These are phyloP conservation scores for Phialemoniopsis sp. DNA, from an alignment of 2,329 filamentous ascomycete genomes.

Conservation along the genomic window DNA sequence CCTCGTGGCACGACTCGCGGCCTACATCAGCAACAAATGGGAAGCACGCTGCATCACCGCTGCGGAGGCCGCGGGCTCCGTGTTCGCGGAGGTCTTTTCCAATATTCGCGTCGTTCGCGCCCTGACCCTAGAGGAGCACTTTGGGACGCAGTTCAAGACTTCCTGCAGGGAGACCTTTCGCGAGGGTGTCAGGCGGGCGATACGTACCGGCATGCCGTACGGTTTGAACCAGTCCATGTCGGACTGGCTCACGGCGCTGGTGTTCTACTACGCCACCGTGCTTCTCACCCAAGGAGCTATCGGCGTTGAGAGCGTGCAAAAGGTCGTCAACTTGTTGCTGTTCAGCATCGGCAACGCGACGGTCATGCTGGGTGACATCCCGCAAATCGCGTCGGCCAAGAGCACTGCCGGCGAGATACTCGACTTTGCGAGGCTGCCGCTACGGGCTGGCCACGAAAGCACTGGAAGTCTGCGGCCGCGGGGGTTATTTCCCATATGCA, in stretches of 20 bases:
- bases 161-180: slow-evolving; percentile 48
- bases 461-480: slow-evolving; percentile 5
- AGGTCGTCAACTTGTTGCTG: slow-evolving; percentile 78
- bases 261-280: slow-evolving; percentile 78
- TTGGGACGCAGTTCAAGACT: slow-evolving; percentile 56
- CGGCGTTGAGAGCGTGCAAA: slow-evolving; percentile 58
- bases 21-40: slow-evolving; percentile 64
- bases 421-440: slow-evolving; percentile 59
- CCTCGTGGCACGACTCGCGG: slow-evolving; percentile 60
- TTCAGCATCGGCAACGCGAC: slow-evolving; percentile 74
- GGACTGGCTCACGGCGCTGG: slow-evolving; percentile 68
- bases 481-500: slow-evolving; percentile 37
- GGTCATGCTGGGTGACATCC: slow-evolving; percentile 68
- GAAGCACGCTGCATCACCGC: slow-evolving; percentile 64
- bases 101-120: slow-evolving; percentile 77
- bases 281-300: slow-evolving; percentile 45
- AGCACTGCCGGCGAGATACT: slow-evolving; percentile 71
- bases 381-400: slow-evolving; percentile 72
- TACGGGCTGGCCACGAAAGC: slow-evolving; percentile 52
- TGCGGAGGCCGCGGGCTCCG: slow-evolving; percentile 52
- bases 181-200: slow-evolving; percentile 62
- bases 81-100: slow-evolving; percentile 71
- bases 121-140: slow-evolving; percentile 69
- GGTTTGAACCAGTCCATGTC: slow-evolving; percentile 73
- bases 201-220: slow-evolving; percentile 66